Evolutionary conservation across 768 basidiomycete species (phyloP).

Genomic region (Mycena pura): DNA sequence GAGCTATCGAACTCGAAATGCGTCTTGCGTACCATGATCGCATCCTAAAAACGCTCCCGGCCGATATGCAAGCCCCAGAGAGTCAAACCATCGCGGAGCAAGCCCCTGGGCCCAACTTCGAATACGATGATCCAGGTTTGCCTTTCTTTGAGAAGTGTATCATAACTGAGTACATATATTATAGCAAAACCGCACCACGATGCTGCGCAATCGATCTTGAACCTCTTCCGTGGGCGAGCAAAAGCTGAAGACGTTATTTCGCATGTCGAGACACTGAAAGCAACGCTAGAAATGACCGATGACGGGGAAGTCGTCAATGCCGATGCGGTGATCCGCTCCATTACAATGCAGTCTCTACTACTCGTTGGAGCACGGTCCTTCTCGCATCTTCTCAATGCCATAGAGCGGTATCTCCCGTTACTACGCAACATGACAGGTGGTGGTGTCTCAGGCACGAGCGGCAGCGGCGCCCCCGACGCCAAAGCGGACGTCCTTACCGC

Average conservation of each 20-base stretch:
- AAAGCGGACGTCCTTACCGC: slow-evolving; percentile 75
- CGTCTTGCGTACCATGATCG: slow-evolving; percentile 94
- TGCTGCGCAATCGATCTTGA: slow-evolving; percentile 78
- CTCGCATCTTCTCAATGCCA: slow-evolving; percentile 96
- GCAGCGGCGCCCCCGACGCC: slow-evolving; percentile 56
- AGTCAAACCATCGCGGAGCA: slow-evolving; percentile 68
- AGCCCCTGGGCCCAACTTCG: slow-evolving; percentile 80
- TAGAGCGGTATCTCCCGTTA: slow-evolving; percentile 89
- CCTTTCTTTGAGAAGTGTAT: slow-evolving; percentile 3
- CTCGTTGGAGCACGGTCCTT: slow-evolving; percentile 95
- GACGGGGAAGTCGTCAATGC: slow-evolving; percentile 64
- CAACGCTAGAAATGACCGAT: slow-evolving; percentile 64
- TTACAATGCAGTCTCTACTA: slow-evolving; percentile 87
- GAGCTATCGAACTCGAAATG: slow-evolving; percentile 88
- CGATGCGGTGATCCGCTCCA: slow-evolving; percentile 71
- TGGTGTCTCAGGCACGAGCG: slow-evolving; percentile 43
- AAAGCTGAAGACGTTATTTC: slow-evolving; percentile 82
- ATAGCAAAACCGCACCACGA: slow-evolving; percentile 80
- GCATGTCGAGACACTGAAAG: slow-evolving; percentile 74
- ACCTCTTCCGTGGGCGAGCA: slow-evolving; percentile 80
- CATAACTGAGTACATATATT: slow-evolving; percentile 2
- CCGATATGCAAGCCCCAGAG: slow-evolving; percentile 73
- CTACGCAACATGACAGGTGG: slow-evolving; percentile 69
- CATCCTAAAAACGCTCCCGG: slow-evolving; percentile 86
- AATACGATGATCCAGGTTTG: slow-evolving; percentile 83